phyloP scores from a whole-genome alignment of 495 filamentous ascomycete genomes.

The Sordaria brevicollis region DNA sequence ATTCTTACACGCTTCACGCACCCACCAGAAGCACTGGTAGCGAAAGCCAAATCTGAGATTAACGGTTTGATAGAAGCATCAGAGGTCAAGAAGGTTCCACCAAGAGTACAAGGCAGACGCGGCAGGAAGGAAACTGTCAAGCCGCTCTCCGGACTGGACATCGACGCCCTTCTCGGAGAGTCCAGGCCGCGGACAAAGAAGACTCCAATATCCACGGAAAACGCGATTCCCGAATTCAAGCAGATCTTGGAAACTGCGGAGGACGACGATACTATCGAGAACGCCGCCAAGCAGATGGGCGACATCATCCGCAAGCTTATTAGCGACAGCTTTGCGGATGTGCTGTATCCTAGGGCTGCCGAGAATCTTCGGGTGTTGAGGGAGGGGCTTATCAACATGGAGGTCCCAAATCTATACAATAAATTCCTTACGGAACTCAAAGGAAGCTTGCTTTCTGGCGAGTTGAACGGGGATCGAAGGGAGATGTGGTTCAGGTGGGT shows the following conservation, averaged over 20 bases:
- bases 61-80: constrained; percentile 55
- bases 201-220: constrained; percentile 59
- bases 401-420: constrained; percentile 72
- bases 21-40: constrained; percentile 56
- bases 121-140: constrained; percentile 59
- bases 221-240: constrained; percentile 89
- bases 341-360: constrained; percentile 60
- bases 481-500: constrained; percentile 73
- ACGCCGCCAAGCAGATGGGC: constrained; percentile 65
- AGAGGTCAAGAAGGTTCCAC: constrained; percentile 85
- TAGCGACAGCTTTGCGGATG: constrained; percentile 60
- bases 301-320: constrained; percentile 60
- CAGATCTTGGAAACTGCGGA: constrained; percentile 58
- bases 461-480: constrained; percentile 69
- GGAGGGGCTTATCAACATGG: constrained; percentile 63
- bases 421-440: constrained; percentile 63
- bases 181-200: constrained; percentile 20
- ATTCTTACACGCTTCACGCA: constrained; percentile 65
- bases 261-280: constrained; percentile 49
- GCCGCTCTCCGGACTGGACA: constrained; percentile 84
- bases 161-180: constrained; percentile 62
- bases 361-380: constrained; percentile 72
- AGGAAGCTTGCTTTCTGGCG: constrained; percentile 53
- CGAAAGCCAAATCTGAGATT: constrained; percentile 45
- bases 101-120: constrained; percentile 67